These are phyloP conservation scores for Zymoseptoria tritici DNA, from an alignment of 2,329 filamentous ascomycete genomes.

Conservation along the genomic window DNA sequence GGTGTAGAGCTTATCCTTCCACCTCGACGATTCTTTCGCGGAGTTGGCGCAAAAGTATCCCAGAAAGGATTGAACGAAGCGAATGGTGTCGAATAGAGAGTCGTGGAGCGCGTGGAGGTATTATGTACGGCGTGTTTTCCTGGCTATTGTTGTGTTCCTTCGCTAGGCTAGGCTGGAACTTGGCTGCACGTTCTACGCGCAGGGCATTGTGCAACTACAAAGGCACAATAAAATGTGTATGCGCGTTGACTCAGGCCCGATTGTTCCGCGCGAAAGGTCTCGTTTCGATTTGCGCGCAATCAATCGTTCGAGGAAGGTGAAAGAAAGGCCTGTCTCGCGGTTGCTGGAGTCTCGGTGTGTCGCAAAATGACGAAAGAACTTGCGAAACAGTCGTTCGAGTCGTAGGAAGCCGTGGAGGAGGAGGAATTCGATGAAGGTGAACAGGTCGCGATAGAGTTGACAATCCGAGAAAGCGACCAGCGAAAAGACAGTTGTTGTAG, in stretches of 20 bases:
- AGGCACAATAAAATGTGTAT: not conserved
- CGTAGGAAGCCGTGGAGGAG: not conserved
- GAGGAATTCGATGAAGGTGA: not conserved
- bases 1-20: not conserved
- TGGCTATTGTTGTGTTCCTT: not conserved
- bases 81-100: not conserved
- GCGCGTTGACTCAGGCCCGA: not conserved
- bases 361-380: not conserved
- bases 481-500: not conserved
- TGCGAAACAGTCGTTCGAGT: not conserved
- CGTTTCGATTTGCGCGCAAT: not conserved
- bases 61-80: not conserved
- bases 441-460: not conserved
- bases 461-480: not conserved
- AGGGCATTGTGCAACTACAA: not conserved
- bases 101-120: not conserved
- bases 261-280: not conserved
- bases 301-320: not conserved
- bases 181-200: not conserved
- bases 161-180: not conserved
- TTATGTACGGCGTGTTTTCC: not conserved
- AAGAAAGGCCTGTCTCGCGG: not conserved
- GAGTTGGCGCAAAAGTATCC: not conserved
- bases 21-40: too few species aligned
- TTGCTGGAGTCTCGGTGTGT: not conserved